Conservation (phyloP, 1,284 basidiomycete genomes). For the Cutaneotrichosporon sp. region DNA sequence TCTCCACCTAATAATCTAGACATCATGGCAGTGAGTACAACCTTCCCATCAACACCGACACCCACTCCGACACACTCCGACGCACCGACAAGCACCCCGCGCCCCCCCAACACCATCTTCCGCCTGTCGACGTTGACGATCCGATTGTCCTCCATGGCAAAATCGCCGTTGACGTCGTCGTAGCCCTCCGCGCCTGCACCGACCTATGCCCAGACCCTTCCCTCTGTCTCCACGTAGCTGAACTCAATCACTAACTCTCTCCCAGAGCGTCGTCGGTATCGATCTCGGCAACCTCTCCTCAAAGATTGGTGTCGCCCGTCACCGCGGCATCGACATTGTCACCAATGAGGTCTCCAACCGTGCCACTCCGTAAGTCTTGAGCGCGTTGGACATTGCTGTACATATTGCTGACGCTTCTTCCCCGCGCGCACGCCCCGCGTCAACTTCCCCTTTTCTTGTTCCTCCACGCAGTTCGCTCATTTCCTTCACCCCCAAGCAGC, state of each 20-base stretch:
- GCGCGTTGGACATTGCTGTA: no score
- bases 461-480: constrained; percentile 66
- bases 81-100: no score
- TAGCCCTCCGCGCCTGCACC: not conserved
- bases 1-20: not conserved
- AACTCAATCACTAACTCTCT: not conserved
- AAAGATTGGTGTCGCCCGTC: constrained; percentile 90
- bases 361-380: constrained; percentile 72
- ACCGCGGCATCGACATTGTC: constrained; percentile 92
- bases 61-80: no score
- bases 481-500: constrained; percentile 82
- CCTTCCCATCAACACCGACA: no score
- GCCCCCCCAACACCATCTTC: no score
- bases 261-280: constrained; percentile 70
- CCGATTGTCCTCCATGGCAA: not conserved
- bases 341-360: constrained; percentile 93
- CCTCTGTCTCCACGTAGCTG: not conserved
- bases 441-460: not conserved
- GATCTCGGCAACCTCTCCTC: constrained; percentile 84
- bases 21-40: constrained; percentile 6
- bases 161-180: not conserved
- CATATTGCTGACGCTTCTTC: not conserved
- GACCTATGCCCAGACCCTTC: not conserved
- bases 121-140: not conserved
- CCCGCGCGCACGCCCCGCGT: not conserved